Percentiles rank a stretch among this genome's conserved stretches.
phyloP scores from a whole-genome alignment of 2,329 filamentous ascomycete genomes.

The Fusarium nematophilum region DNA sequence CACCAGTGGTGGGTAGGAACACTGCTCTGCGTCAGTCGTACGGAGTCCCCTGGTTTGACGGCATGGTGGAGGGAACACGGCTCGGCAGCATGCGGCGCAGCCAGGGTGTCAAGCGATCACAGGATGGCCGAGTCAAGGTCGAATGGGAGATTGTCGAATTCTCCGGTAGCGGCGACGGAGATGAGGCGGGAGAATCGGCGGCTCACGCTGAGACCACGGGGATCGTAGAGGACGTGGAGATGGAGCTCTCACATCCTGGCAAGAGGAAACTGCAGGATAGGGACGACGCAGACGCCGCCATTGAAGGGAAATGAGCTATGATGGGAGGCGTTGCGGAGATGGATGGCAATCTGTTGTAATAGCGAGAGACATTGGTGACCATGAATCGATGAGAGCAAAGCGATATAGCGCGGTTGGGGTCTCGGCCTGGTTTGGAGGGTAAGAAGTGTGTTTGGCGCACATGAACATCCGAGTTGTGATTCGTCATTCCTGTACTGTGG shows the following conservation, averaged over 20 bases:
- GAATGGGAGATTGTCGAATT: constrained; percentile 90
- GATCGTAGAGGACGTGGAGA: constrained; percentile 51
- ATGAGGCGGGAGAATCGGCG: constrained; percentile 23
- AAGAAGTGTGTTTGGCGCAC: too few species aligned
- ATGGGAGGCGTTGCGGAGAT: neutral
- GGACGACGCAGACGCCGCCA: constrained; percentile 45
- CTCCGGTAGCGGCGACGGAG: constrained; percentile 57
- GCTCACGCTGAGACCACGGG: constrained; percentile 39
- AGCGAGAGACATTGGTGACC: neutral
- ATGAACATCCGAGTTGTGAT: too few species aligned
- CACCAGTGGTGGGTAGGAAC: constrained; percentile 40
- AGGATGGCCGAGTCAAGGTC: constrained; percentile 73
- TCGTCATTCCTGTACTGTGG: too few species aligned
- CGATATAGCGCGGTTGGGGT: too few species aligned
- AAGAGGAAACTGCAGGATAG: constrained; percentile 66
- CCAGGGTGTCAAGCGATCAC: constrained; percentile 63
- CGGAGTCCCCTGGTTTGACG: constrained; percentile 88
- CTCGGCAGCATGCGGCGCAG: constrained; percentile 76
- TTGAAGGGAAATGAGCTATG: constrained; percentile 13
- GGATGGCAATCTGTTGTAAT: constrained; percentile 11
- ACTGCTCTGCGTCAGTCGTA: constrained; percentile 65
- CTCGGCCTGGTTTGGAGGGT: too few species aligned
- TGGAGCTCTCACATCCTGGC: constrained; percentile 49
- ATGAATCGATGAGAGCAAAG: neutral
- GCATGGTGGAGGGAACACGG: constrained; percentile 79